Conservation (phyloP, 148 eudicot genomes). For the Silene conica region DNA sequence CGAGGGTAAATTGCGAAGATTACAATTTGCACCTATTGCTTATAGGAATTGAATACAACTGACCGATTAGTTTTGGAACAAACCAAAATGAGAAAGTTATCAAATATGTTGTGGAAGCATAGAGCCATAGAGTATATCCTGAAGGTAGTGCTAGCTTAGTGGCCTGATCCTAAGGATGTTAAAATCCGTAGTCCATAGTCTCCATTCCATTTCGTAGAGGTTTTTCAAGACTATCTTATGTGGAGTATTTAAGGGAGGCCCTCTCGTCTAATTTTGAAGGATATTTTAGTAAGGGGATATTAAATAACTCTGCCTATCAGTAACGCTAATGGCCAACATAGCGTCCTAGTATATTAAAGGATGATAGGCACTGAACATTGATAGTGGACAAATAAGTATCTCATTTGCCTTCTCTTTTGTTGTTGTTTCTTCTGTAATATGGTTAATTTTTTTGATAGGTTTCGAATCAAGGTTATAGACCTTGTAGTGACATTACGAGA, state of each 20-base stretch:
- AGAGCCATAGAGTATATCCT: background rate
- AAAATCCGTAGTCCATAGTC: background rate
- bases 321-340: background rate
- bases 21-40: background rate
- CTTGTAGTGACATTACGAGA: no score
- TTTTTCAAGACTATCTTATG: background rate
- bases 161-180: background rate
- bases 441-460: no score
- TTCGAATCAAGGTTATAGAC: no score
- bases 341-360: background rate
- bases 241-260: background rate
- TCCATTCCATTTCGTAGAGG: background rate
- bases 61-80: no score
- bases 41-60: background rate
- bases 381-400: no score
- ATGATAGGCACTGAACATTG: background rate
- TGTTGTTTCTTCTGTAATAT: background rate
- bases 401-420: no score
- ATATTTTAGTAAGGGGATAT: background rate
- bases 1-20: background rate
- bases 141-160: conserved; percentile 5
- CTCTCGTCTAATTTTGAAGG: no score
- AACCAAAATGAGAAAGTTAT: no score
- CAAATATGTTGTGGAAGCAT: background rate
- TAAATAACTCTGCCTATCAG: background rate